phyloP scores from a whole-genome alignment of 352 stramenopile genomes.

The Thalassiosira livingstoniorum region DNA sequence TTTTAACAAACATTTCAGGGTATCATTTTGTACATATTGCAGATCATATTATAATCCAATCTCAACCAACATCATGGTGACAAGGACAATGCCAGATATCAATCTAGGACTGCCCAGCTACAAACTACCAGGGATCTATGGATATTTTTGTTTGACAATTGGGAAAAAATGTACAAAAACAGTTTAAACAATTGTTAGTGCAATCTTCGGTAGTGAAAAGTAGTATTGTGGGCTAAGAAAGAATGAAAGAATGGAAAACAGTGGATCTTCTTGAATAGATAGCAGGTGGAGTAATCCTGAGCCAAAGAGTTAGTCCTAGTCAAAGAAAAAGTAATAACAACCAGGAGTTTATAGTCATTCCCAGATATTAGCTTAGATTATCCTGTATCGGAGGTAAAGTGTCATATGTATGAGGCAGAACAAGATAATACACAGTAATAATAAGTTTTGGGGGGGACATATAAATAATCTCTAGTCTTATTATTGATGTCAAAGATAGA shows the following conservation, averaged over 20 bases:
- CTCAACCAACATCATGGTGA: slow-evolving; percentile 33
- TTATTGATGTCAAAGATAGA: too few species aligned
- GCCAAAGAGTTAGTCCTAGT: neutral
- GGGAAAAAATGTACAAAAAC: neutral
- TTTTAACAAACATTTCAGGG: slow-evolving; percentile 41
- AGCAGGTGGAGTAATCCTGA: neutral
- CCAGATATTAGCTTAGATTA: neutral
- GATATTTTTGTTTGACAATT: neutral
- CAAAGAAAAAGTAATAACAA: neutral
- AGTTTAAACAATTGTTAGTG: neutral
- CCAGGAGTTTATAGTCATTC: neutral
- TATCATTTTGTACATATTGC: slow-evolving; percentile 57
- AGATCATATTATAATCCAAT: slow-evolving; percentile 54
- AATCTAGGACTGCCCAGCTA: slow-evolving; percentile 32
- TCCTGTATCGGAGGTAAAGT: neutral
- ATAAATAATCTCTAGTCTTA: too few species aligned
- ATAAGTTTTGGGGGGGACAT: too few species aligned
- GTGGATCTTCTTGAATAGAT: neutral
- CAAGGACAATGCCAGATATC: slow-evolving; percentile 45
- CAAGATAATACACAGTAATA: too few species aligned
- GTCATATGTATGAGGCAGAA: neutral
- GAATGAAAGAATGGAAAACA: neutral
- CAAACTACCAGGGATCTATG: slow-evolving; percentile 1
- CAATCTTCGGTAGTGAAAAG: neutral
- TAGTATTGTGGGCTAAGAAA: neutral